Evolutionary conservation across 371 early-diverging fungal genomes (phyloP), one percentile per base, ranked within the genome.

Genomic region (Choanephora cucurbitarum): DNA sequence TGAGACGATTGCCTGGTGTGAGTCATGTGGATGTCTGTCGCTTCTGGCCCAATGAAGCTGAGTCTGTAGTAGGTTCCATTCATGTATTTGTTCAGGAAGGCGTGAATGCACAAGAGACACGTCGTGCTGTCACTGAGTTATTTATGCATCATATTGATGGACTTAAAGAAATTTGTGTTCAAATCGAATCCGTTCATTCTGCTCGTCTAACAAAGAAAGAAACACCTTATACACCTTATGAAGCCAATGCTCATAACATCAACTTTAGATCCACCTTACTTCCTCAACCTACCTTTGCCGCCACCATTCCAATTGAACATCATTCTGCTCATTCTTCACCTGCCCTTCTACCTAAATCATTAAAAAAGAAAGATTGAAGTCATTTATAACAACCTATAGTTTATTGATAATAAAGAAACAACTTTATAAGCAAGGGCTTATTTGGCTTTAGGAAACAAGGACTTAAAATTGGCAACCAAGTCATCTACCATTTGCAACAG

Each of bases 1-100:
- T n/a, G n/a, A 63, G 60, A 33, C 61, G 57, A 41, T 33, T 83
- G 28, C 62, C 73, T 3, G 82, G 83, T 18, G 78, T 85, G 0
- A 51, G 60, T 13, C 66, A 69, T 8, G 70, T 82, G 8, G 62
- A 67, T 7, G 63, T 69, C 42, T 78, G 75, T 10, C 59, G 84
- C 21, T 85, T 85, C 52, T 85, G 85, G 85, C 85, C 85, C 40
- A 83, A 82, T 57, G 83, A 83, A 13, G 75, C 83, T 13, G 82
- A 80, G 23, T 70, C 79, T 4, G 59, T 85, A 52, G 71, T 83
- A 43, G 85, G 84, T 13, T 83, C 80, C 15, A 55, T 82, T 21
- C 86, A 84, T 53, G 73, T 86, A n/a, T 73, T 77, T 24, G 71
- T 74, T 11, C 52, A 60, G 4, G 70, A 70, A 13, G 66, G 57